phyloP scores from a whole-genome alignment of 106 monocot genomes.

The Platanthera zijinensis region DNA sequence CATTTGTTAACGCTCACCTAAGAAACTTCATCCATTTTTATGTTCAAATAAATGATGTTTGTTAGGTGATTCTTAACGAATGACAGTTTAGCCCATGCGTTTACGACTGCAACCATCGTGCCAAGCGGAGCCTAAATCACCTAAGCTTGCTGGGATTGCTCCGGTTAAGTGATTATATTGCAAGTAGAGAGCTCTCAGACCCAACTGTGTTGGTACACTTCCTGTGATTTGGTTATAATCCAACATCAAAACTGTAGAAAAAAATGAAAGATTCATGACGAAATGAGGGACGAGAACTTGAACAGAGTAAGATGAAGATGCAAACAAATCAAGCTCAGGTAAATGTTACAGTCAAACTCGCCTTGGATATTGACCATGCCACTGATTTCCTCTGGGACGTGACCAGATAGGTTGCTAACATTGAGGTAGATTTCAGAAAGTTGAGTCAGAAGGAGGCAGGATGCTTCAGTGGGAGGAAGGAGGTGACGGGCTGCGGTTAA shows the following conservation, averaged over 20 bases:
- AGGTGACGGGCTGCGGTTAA: no score
- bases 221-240: slow-evolving; percentile 76
- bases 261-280: neutral
- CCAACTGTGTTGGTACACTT: slow-evolving; percentile 62
- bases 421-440: slow-evolving; percentile 47
- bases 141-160: slow-evolving; percentile 78
- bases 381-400: slow-evolving; percentile 20
- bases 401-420: slow-evolving; percentile 66
- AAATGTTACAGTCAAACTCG: no score
- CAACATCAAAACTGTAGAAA: slow-evolving; percentile 63
- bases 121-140: no score
- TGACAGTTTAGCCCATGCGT: no score
- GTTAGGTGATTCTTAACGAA: no score
- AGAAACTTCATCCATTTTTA: no score
- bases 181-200: slow-evolving; percentile 61
- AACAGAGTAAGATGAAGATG: neutral
- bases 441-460: no score
- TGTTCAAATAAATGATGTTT: no score
- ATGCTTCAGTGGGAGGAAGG: no score
- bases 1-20: no score
- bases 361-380: slow-evolving; percentile 1
- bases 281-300: neutral
- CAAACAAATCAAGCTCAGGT: neutral
- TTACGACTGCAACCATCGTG: no score
- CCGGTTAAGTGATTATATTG: slow-evolving; percentile 74